Evolutionary conservation across 208 protist species (phyloP).

Genomic region (Wallacemonas rigidus): DNA sequence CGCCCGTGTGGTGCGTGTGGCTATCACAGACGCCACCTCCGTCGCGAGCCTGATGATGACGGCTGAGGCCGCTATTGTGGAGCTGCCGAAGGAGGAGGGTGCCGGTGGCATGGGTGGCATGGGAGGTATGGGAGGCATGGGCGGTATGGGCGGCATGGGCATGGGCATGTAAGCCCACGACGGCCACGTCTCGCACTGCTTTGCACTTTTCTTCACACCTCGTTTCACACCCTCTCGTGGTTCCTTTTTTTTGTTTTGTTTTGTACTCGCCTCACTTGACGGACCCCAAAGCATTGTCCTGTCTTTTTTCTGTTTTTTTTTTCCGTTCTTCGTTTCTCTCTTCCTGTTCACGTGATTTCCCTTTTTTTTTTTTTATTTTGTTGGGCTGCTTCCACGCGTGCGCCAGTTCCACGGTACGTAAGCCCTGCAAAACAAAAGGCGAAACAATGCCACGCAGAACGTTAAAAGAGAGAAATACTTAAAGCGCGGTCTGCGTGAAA

Average conservation of each 20-base stretch:
- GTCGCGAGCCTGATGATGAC: slow-evolving; percentile 99
- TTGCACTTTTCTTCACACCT: too few relatives aligned
- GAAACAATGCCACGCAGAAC: too few relatives aligned
- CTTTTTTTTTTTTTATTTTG: slow-evolving; percentile 14
- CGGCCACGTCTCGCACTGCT: too few relatives aligned
- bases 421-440: too few relatives aligned
- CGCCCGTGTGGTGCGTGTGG: slow-evolving; percentile 98
- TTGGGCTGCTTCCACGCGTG: too few relatives aligned
- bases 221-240: too few relatives aligned
- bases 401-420: too few relatives aligned
- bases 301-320: background rate
- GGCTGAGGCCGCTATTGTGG: slow-evolving; percentile 93
- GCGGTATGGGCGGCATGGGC: slow-evolving; percentile 41
- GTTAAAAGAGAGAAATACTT: too few relatives aligned
- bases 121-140: slow-evolving; percentile 71
- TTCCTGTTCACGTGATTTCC: background rate
- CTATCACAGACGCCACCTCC: slow-evolving; percentile 95
- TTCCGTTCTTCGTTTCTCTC: slow-evolving; percentile 9
- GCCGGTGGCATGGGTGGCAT: slow-evolving; percentile 51
- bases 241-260: too few relatives aligned
- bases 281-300: too few relatives aligned
- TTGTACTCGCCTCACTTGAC: too few relatives aligned
- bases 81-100: slow-evolving; percentile 50
- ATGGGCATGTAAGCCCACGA: slow-evolving; percentile 45
- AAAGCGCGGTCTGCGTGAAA: too few relatives aligned